A percentile compares a stretch with the other conserved stretches of the same genome.
These are phyloP conservation scores for Urtica urens DNA, from an alignment of 306 rosid species.

Conservation along the genomic window DNA sequence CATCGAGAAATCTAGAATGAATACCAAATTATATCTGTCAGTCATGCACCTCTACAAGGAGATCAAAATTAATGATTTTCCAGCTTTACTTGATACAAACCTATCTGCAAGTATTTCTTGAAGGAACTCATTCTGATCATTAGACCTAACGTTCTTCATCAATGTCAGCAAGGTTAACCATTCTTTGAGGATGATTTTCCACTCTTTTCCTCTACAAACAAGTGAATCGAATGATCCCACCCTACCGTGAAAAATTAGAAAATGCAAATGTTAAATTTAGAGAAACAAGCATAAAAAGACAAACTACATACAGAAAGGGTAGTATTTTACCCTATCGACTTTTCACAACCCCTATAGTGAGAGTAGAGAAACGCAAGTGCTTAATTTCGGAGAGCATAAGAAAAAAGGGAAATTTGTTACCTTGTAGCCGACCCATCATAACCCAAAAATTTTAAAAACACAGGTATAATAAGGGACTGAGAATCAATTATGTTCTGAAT, in stretches of 20 bases:
- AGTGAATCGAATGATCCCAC: slow-evolving; percentile 58
- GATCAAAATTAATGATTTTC: not conserved
- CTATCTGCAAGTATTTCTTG: slow-evolving; percentile 71
- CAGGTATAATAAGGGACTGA: slow-evolving; percentile 46
- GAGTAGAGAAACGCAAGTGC: too few species aligned
- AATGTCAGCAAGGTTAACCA: slow-evolving; percentile 82
- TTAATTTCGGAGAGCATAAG: too few species aligned
- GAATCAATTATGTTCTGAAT: slow-evolving; percentile 49
- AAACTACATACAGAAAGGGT: slow-evolving; percentile 4
- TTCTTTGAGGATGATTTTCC: slow-evolving; percentile 74
- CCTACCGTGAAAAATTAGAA: slow-evolving; percentile 32
- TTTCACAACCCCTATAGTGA: too few species aligned
- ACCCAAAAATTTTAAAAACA: slow-evolving; percentile 72
- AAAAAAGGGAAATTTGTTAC: too few species aligned
- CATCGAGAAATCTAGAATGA: slow-evolving; percentile 69
- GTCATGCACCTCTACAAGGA: not conserved
- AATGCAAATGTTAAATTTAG: slow-evolving; percentile 20
- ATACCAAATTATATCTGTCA: slow-evolving; percentile 15
- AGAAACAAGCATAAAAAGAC: slow-evolving; percentile 7
- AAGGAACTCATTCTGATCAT: slow-evolving; percentile 47
- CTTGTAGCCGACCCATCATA: too few species aligned
- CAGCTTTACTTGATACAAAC: slow-evolving; percentile 26
- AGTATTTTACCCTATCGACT: slow-evolving; percentile 40
- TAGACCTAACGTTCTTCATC: slow-evolving; percentile 62
- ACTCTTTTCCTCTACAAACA: slow-evolving; percentile 79